phyloP scores from a whole-genome alignment of 805 yeast species.

The Candida insectorum region DNA sequence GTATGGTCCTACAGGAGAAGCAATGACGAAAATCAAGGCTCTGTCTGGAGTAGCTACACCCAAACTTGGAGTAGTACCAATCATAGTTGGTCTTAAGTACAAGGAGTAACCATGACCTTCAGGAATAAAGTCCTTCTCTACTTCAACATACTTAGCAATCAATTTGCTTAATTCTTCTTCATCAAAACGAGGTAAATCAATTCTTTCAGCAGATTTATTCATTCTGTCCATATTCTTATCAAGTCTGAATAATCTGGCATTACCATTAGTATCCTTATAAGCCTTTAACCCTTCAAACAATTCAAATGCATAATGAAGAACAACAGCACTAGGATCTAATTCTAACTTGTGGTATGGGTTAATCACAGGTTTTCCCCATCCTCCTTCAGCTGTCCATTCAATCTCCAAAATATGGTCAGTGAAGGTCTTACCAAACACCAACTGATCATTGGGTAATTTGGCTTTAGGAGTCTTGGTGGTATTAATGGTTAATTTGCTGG shows the following conservation, averaged over 20 bases:
- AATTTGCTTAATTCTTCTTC: conserved; percentile 70
- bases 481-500: conserved; percentile 32
- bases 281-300: conserved; percentile 96
- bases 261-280: conserved; percentile 59
- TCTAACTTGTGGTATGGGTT: conserved; percentile 75
- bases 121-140: conserved; percentile 81
- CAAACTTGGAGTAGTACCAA: conserved; percentile 84
- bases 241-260: conserved; percentile 82
- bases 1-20: conserved; percentile 97
- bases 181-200: conserved; percentile 85
- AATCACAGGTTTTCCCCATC: conserved; percentile 90
- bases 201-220: conserved; percentile 85
- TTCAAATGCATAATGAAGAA: conserved; percentile 92
- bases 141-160: conserved; percentile 69
- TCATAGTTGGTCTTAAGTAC: conserved; percentile 91
- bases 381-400: conserved; percentile 72
- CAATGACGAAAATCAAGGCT: conserved; percentile 82
- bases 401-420: conserved; percentile 87
- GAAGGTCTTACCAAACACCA: conserved; percentile 51
- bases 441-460: conserved; percentile 36
- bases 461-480: conserved; percentile 36
- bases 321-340: conserved; percentile 86
- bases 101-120: conserved; percentile 83
- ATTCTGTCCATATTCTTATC: conserved; percentile 89
- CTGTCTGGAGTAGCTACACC: conserved; percentile 83